Base-by-base conservation (phyloP, 768 basidiomycete species). In the Cubamyces lactineus region DNA sequence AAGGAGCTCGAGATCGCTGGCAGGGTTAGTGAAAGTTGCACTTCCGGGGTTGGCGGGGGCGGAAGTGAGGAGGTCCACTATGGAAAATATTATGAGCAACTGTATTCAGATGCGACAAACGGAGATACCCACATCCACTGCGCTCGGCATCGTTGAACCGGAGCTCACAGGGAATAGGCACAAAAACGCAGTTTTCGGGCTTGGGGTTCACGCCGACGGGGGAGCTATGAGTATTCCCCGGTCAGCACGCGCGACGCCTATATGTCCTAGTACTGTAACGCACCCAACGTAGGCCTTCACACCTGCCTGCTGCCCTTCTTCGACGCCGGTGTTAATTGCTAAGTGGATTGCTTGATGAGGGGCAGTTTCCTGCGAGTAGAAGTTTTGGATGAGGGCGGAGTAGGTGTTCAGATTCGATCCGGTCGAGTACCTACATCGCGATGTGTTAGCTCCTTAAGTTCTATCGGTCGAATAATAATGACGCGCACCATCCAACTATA, bases 311-410 rank as follows among this genome's bases (percentile, higher is more conserved):
- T 79, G 74, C 12, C 81, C 82, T 51, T 77, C 82, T 63, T 88
- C 86, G 3, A 87, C 80, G 19, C 92, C 90, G 9, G 95, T 96
- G 76, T 96, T 92, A 40, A 98, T 79, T 5, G 94, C 88, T 57
- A 98, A 81, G 74, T 98, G 95, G 50, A 98, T 85, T 3, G 96
- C 94, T 34, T 88, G 92, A 73, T 90, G 86, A 2, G 94, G 92
- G 0, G 86, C 80, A 5, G 93, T 94, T 76, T 98, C 94, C 82
- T 92, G 88, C 42, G 92, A 86, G 76, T 97, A 98, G 79, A 97
- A 97, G 76, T 96, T 94, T 82, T 98, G 96, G 72, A 98, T 96
- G 67, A 98, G 84, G 12, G 96, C 94, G 26, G 96, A 96, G 78
- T 94, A 96, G 7, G 92, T 93, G 77, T 96, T 96, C 59, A 98